phyloP scores from a whole-genome alignment of 225 moss, liverwort and hornwort species.

The Physcomitrium patens region DNA sequence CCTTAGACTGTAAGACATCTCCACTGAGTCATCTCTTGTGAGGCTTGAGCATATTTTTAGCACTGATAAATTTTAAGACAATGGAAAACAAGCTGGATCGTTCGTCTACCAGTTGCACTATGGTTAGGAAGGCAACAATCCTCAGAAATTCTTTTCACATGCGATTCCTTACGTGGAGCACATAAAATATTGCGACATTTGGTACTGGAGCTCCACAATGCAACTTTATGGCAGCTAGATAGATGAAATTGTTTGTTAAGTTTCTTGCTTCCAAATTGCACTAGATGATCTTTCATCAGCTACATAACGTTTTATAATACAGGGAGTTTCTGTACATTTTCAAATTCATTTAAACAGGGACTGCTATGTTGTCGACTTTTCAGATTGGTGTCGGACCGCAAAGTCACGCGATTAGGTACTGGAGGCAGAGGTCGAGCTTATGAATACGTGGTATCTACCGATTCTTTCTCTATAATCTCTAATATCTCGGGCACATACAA shows the following conservation, averaged over 20 bases:
- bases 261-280: constrained; percentile 10
- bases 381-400: constrained; percentile 69
- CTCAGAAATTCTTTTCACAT: neutral
- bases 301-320: neutral
- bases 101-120: neutral
- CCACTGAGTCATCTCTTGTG: neutral
- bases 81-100: constrained; percentile 2
- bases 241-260: neutral
- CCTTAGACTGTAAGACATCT: constrained; percentile 65
- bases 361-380: constrained; percentile 13
- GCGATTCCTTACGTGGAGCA: neutral
- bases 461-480: neutral
- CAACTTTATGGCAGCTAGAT: neutral
- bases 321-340: neutral
- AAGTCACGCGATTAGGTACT: constrained; percentile 65
- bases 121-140: neutral
- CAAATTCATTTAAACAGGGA: neutral
- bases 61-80: neutral
- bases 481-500: neutral
- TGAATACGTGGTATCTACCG: constrained; percentile 59
- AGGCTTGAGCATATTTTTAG: neutral
- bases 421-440: constrained; percentile 86
- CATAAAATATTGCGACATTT: neutral
- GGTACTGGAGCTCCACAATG: neutral
- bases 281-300: neutral